These are phyloP conservation scores for Suhomyces prunicola DNA, from an alignment of 805 yeast species.

Conservation along the genomic window DNA sequence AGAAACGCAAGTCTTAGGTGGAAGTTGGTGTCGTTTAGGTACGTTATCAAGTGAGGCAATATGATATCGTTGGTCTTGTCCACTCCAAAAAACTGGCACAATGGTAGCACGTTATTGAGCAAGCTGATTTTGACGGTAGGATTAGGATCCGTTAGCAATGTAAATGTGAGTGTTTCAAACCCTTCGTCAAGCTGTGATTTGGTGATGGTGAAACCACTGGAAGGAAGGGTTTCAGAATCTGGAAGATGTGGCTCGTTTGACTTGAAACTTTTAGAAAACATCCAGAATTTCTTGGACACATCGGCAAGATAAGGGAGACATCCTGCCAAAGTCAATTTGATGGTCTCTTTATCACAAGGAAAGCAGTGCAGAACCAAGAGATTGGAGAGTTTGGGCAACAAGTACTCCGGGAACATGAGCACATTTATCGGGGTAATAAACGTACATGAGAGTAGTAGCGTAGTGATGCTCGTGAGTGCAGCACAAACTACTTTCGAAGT, in stretches of 20 bases:
- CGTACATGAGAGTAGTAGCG: slow-evolving; percentile 60
- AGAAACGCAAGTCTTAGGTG: slow-evolving; percentile 69
- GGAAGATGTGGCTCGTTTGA: neutral
- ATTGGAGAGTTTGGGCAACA: slow-evolving; percentile 60
- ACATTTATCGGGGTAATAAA: slow-evolving; percentile 72
- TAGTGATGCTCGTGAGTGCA: slow-evolving; percentile 65
- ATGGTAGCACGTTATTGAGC: slow-evolving; percentile 64
- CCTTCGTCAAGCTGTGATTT: slow-evolving; percentile 46
- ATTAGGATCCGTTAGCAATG: slow-evolving; percentile 66
- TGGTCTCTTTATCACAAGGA: slow-evolving; percentile 16
- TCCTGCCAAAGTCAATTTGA: slow-evolving; percentile 66
- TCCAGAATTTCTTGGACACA: slow-evolving; percentile 60
- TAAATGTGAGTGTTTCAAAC: slow-evolving; percentile 64
- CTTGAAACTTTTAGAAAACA: slow-evolving; percentile 53
- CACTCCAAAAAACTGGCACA: slow-evolving; percentile 80
- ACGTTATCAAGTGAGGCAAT: slow-evolving; percentile 86
- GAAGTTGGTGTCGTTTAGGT: slow-evolving; percentile 74
- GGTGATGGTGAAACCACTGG: slow-evolving; percentile 19
- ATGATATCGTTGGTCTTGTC: slow-evolving; percentile 87
- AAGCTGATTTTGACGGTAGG: slow-evolving; percentile 67
- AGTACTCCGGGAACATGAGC: slow-evolving; percentile 74
- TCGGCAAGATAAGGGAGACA: slow-evolving; percentile 72
- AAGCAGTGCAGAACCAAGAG: slow-evolving; percentile 28
- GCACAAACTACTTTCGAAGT: slow-evolving; percentile 61
- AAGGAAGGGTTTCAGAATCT: neutral